Conservation (phyloP, 495 filamentous ascomycete genomes). For the Viridothelium virens region DNA sequence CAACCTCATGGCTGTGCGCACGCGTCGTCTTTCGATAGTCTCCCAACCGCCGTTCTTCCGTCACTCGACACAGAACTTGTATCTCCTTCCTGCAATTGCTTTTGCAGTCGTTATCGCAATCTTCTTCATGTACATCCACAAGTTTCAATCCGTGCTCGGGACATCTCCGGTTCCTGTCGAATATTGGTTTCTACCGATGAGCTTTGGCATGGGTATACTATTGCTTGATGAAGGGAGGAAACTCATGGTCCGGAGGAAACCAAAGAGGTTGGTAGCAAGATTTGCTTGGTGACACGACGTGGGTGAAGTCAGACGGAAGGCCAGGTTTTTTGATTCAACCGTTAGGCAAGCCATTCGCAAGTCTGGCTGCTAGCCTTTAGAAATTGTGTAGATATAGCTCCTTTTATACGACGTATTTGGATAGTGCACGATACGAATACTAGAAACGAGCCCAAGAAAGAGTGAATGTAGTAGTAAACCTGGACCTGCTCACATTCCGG, state of each 20-base stretch:
- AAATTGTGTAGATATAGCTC: too few species aligned
- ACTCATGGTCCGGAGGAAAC: background rate
- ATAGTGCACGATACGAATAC: too few species aligned
- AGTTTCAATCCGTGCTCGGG: constrained; percentile 45
- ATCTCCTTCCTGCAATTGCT: constrained; percentile 55
- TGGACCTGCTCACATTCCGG: too few species aligned
- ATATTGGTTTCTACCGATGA: constrained; percentile 58
- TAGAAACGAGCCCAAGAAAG: too few species aligned
- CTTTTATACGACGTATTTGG: too few species aligned
- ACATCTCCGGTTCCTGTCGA: constrained; percentile 54
- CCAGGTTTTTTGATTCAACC: too few species aligned
- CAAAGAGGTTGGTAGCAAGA: background rate
- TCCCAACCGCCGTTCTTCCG: constrained; percentile 37
- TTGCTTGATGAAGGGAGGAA: constrained; percentile 2
- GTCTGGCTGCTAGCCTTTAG: too few species aligned
- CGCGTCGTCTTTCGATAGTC: constrained; percentile 55
- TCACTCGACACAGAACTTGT: constrained; percentile 46
- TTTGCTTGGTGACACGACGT: background rate
- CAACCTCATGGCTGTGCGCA: constrained; percentile 57
- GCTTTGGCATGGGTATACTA: constrained; percentile 51
- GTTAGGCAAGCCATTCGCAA: too few species aligned
- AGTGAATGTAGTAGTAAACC: too few species aligned
- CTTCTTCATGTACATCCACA: constrained; percentile 55
- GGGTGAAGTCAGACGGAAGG: too few species aligned
- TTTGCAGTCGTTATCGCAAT: constrained; percentile 57